Evolutionary conservation across 345 rosid species (phyloP).

Genomic region (Anacardium occidentale): DNA sequence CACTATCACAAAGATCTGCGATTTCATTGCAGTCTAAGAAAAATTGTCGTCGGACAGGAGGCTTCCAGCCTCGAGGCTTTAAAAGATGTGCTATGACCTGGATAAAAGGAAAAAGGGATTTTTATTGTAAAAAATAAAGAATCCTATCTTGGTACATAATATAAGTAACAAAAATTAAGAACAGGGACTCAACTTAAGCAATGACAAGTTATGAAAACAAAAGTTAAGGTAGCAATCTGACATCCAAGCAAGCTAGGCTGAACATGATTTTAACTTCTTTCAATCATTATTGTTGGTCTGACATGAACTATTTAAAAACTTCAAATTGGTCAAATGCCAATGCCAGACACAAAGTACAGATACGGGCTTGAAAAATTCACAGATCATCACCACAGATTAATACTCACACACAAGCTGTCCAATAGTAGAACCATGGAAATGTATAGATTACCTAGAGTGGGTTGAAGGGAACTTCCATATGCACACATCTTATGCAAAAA

Average conservation of each 20-base stretch:
- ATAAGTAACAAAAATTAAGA: too few relatives aligned
- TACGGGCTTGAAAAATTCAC: background rate
- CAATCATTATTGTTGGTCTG: background rate
- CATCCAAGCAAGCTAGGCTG: background rate
- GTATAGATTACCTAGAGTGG: too few relatives aligned
- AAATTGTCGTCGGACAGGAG: conserved; percentile 94
- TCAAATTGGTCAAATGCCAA: background rate
- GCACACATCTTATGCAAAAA: background rate
- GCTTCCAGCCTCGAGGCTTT: conserved; percentile 98
- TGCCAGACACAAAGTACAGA: background rate
- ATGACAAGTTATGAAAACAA: too few relatives aligned
- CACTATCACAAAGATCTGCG: conserved; percentile 89
- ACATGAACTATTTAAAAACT: background rate
- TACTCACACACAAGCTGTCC: too few relatives aligned
- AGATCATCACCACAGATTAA: background rate
- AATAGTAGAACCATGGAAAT: too few relatives aligned
- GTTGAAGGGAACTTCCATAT: background rate
- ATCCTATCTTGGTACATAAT: too few relatives aligned
- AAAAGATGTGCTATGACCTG: conserved; percentile 87
- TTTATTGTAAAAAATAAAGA: too few relatives aligned
- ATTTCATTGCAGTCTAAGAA: conserved; percentile 96
- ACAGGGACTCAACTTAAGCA: too few relatives aligned
- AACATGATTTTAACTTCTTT: background rate
- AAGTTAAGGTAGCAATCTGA: conserved; percentile 9
- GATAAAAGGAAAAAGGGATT: background rate